These are phyloP conservation scores for Penicillium polonicum DNA, from an alignment of 2,329 filamentous ascomycete genomes.

Conservation along the genomic window DNA sequence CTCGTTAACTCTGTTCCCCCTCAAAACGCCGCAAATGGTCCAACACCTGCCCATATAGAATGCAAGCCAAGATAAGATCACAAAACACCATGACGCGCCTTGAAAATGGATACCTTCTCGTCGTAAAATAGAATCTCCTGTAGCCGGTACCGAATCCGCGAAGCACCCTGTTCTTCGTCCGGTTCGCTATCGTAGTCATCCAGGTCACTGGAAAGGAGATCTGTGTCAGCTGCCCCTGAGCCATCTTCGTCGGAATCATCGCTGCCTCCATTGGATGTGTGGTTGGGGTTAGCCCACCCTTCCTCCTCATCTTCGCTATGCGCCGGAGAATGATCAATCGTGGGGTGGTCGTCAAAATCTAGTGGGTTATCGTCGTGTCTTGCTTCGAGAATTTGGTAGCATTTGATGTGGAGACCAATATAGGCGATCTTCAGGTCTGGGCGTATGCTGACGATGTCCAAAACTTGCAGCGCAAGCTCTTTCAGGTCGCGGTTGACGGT, in stretches of 20 bases:
- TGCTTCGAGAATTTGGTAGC: conserved; percentile 75
- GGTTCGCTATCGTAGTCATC: conserved; percentile 48
- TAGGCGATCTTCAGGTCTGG: conserved; percentile 77
- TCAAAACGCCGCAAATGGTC: conserved; percentile 4
- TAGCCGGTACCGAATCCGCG: conserved; percentile 56
- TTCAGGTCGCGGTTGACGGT: conserved; percentile 62
- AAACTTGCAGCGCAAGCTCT: conserved; percentile 72
- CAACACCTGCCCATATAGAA: not conserved
- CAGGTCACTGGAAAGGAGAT: conserved; percentile 26
- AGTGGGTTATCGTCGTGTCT: conserved; percentile 38
- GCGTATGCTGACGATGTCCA: conserved; percentile 73
- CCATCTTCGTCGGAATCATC: conserved; percentile 26
- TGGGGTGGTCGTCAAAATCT: conserved; percentile 33
- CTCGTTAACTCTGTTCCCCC: not conserved
- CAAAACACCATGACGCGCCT: conserved; percentile 63
- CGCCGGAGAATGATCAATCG: conserved; percentile 40
- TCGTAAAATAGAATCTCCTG: conserved; percentile 82
- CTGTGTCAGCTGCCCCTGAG: conserved; percentile 18
- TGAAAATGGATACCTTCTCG: conserved; percentile 78
- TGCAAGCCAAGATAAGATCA: conserved; percentile 23
- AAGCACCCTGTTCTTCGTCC: conserved; percentile 38
- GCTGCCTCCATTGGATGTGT: conserved; percentile 47
- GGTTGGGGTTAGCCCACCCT: conserved; percentile 42
- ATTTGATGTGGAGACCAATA: conserved; percentile 72
- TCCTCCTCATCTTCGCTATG: conserved; percentile 44